Conservation (phyloP, 225 moss, liverwort and hornwort species). For the Anthoceros angustus region DNA sequence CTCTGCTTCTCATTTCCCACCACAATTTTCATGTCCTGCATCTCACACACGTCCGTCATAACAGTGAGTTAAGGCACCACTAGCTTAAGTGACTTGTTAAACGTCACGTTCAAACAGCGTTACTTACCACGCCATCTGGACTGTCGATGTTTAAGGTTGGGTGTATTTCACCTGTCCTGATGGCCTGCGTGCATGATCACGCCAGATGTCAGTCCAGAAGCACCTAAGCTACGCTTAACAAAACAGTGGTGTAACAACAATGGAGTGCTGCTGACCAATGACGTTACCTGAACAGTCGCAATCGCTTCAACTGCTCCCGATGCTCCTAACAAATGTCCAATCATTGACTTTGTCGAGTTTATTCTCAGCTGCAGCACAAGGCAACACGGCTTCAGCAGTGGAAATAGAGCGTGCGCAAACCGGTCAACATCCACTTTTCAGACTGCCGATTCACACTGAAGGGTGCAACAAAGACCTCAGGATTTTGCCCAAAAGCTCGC, state of each 20-base stretch:
- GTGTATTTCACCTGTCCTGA: conserved; percentile 72
- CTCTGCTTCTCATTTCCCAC: conserved; percentile 73
- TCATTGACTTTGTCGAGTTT: conserved; percentile 94
- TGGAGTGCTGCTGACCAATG: background rate
- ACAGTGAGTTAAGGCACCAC: background rate
- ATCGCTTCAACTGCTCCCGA: conserved; percentile 92
- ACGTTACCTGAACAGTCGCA: conserved; percentile 68
- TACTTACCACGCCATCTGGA: conserved; percentile 68
- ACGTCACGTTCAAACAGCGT: conserved; percentile 6
- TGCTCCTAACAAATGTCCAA: conserved; percentile 93
- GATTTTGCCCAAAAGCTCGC: conserved; percentile 68
- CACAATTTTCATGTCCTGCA: conserved; percentile 50
- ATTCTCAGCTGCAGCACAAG: conserved; percentile 50
- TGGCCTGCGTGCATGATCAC: conserved; percentile 44
- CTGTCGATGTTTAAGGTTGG: conserved; percentile 70
- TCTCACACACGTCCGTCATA: background rate
- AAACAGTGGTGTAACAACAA: background rate
- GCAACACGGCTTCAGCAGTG: too few relatives aligned
- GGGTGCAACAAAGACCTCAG: conserved; percentile 30
- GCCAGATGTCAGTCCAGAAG: background rate
- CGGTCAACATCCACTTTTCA: too few relatives aligned
- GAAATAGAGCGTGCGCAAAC: too few relatives aligned
- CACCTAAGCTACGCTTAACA: background rate
- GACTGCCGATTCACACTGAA: too few relatives aligned
- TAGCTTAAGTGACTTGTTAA: background rate